Evolutionary conservation across 1,139 yeast species (phyloP), one percentile per base, ranked within the genome.

Genomic region (Pichia sp.): DNA sequence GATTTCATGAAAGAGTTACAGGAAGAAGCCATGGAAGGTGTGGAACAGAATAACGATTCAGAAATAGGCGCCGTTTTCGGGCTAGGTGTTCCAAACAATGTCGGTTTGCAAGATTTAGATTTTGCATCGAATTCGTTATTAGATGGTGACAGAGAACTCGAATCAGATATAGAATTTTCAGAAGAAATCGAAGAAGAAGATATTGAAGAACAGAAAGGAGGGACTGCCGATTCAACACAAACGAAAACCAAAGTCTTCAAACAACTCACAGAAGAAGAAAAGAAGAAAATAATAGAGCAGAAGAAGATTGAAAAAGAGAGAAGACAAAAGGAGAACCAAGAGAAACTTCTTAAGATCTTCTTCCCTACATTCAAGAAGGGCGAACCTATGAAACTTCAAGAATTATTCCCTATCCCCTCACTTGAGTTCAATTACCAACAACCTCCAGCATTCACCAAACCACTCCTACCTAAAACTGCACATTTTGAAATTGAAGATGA

Each of bases 321-420:
- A 21, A 47, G 34, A 33, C 38, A 46, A 18, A 44, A 38, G 54
- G 62, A 67, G 48, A 63, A 57, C 39, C 65, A 60, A 37, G 63
- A 72, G 21, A 71, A 69, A 54, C 38, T 69, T n/a, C 63, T 81
- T 34, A 65, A 69, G 40, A 67, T 70, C 38, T 80, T 79, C 58
- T 87, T 76, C 59, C 96, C 96, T 0, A 72, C 77, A 3, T 88
- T 83, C 62, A 70, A 73, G 42, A 70, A 70, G 15, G 73, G 78
- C 34, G 72, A 75, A 40, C 76, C 84, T 2, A 71, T 85, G 58
- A 79, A 81, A 57, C 81, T 85, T 75, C 88, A 85, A 61, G 65
- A 78, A 7, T 69, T 86, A 42, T 85, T 85, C 58, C 79, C 85
- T 4, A 81, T 89, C 2, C 72, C 75, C 21, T 86, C 91, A 0